Conservation (phyloP, 2,329 filamentous ascomycete species). For the Sphaerulina musiva region DNA sequence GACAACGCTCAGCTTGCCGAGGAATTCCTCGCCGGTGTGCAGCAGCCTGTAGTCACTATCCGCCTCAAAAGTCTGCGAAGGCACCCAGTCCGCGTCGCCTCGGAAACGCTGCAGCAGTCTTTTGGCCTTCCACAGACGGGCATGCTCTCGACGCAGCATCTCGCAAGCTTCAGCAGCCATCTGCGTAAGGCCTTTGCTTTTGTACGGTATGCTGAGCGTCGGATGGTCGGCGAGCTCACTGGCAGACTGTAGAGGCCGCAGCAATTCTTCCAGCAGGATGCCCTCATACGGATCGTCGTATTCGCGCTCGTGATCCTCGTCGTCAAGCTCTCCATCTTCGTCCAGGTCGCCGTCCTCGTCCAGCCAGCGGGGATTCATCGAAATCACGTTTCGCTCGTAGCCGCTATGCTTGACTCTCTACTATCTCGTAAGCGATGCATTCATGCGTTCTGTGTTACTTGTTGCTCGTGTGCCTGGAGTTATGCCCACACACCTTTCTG, state of each 20-base stretch:
- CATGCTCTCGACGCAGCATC: constrained; percentile 69
- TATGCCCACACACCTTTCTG: constrained; percentile 55
- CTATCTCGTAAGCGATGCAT: neutral
- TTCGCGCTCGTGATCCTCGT: constrained; percentile 54
- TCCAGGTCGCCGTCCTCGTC: constrained; percentile 63
- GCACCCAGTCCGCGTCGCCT: constrained; percentile 65
- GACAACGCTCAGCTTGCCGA: constrained; percentile 18
- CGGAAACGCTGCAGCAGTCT: constrained; percentile 65
- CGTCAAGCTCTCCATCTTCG: constrained; percentile 52
- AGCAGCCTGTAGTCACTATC: constrained; percentile 42
- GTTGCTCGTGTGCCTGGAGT: no score
- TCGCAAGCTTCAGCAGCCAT: constrained; percentile 62
- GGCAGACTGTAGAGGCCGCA: constrained; percentile 67
- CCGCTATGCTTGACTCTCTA: constrained; percentile 69
- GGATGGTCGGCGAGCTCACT: constrained; percentile 70
- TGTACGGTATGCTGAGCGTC: constrained; percentile 67
- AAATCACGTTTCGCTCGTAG: constrained; percentile 64
- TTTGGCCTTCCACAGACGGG: constrained; percentile 66
- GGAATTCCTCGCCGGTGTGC: constrained; percentile 10
- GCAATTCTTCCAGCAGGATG: constrained; percentile 41
- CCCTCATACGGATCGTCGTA: constrained; percentile 69
- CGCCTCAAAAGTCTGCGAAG: constrained; percentile 49
- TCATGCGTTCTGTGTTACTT: no score
- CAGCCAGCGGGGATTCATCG: constrained; percentile 63
- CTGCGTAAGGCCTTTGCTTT: constrained; percentile 64